Evolutionary conservation across 345 rosid species (phyloP).

Genomic region (Populus tremula): DNA sequence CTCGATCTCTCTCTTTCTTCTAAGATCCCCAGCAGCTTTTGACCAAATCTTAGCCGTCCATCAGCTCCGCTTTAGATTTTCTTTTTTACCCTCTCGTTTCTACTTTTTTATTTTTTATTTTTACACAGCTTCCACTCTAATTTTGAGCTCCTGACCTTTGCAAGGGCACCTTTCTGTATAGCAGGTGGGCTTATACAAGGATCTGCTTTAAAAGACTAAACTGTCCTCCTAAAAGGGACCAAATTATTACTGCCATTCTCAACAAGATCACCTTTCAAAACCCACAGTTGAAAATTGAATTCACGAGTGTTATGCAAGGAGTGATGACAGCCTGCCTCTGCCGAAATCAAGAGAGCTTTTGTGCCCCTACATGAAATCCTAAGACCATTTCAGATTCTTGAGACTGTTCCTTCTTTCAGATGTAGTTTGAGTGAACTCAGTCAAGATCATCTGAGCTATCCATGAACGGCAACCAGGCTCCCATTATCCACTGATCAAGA

Average conservation of each 20-base stretch:
- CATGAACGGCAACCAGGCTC: too few relatives aligned
- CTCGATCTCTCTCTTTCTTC: constrained; percentile 4
- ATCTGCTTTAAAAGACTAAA: not conserved
- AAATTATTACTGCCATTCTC: not conserved
- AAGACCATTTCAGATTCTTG: not conserved
- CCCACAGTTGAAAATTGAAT: not conserved
- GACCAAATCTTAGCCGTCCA: constrained; percentile 59
- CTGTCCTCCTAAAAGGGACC: not conserved
- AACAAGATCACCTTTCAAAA: not conserved
- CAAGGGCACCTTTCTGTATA: not conserved
- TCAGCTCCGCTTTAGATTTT: not conserved
- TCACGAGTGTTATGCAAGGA: not conserved
- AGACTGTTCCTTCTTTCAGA: not conserved
- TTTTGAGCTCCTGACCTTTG: not conserved
- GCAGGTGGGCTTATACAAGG: not conserved
- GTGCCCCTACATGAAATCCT: not conserved
- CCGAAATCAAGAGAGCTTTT: not conserved
- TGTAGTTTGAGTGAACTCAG: too few relatives aligned
- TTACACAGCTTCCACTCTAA: not conserved
- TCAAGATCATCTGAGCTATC: too few relatives aligned
- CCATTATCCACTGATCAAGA: too few relatives aligned
- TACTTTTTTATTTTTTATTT: not conserved
- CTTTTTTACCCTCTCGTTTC: not conserved
- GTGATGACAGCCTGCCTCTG: not conserved
- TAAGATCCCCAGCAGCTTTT: constrained; percentile 38